Evolutionary conservation across 306 rosid genomes (phyloP).

Genomic region (Pueraria montana): DNA sequence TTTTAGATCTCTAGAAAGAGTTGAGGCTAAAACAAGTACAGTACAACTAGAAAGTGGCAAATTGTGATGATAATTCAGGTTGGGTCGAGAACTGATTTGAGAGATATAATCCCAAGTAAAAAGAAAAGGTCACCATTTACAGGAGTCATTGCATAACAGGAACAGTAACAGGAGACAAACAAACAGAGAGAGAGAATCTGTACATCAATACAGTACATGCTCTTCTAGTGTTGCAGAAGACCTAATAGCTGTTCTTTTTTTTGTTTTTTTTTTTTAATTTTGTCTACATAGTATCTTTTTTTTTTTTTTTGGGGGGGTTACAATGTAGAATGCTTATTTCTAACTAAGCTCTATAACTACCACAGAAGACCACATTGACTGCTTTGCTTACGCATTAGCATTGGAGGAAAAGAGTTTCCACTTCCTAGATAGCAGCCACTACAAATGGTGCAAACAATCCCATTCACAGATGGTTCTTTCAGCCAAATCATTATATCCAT

Average conservation of each 20-base stretch:
- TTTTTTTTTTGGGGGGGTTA: not conserved
- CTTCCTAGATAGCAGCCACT: constrained; percentile 25
- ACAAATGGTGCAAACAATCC: constrained; percentile 9
- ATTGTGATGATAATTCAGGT: constrained; percentile 44
- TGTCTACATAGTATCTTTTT: not conserved
- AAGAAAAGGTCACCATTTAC: not conserved
- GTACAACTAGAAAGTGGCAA: constrained; percentile 49
- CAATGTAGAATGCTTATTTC: not conserved
- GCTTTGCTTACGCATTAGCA: not conserved
- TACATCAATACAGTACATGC: constrained; percentile 30
- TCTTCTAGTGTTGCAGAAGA: constrained; percentile 31
- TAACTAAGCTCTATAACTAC: not conserved
- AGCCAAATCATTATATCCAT: constrained; percentile 26
- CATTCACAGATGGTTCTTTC: constrained; percentile 31
- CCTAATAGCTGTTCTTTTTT: constrained; percentile 11
- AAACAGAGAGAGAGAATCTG: constrained; percentile 3
- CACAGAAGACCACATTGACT: constrained; percentile 10
- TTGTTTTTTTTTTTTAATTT: not conserved
- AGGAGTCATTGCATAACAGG: constrained; percentile 8
- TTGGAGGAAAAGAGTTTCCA: constrained; percentile 26
- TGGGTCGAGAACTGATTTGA: constrained; percentile 4
- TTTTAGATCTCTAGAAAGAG: constrained; percentile 48
- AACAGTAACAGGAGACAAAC: constrained; percentile 24
- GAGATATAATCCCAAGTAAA: constrained; percentile 28
- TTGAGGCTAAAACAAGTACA: constrained; percentile 42